These are phyloP conservation scores for Avena sativa DNA, from an alignment of 176 grass and related monocot genomes.

Conservation along the genomic window DNA sequence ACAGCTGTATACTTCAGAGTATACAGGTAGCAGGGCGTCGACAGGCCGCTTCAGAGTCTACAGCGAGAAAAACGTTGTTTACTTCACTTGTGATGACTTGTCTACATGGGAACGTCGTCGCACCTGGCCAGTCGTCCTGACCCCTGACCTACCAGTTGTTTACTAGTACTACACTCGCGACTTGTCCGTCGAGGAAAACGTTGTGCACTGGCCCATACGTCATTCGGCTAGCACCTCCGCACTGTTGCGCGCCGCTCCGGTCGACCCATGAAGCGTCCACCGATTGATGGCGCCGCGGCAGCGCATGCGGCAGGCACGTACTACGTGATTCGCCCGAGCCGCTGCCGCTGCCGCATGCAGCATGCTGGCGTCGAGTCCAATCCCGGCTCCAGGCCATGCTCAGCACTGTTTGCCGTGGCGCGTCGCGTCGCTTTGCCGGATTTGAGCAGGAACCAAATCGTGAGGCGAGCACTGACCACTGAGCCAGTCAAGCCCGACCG, in stretches of 20 bases:
- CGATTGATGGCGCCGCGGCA: not conserved
- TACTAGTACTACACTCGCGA: too few species aligned
- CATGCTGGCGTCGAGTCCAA: not conserved
- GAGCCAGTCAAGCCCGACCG: constrained; percentile 51
- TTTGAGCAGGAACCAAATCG: not conserved
- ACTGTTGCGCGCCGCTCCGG: not conserved
- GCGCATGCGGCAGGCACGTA: not conserved
- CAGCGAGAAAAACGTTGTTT: too few species aligned
- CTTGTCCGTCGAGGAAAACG: too few species aligned
- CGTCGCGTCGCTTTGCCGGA: constrained; percentile 29
- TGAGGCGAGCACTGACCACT: constrained; percentile 16
- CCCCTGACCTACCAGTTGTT: too few species aligned
- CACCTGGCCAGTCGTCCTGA: too few species aligned
- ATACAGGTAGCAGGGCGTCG: too few species aligned
- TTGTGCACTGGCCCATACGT: too few species aligned
- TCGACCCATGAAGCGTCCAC: not conserved
- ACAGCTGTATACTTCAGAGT: too few species aligned
- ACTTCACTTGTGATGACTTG: too few species aligned
- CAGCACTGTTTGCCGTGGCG: not conserved
- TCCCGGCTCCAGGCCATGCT: not conserved
- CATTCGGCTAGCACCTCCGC: too few species aligned
- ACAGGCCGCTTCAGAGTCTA: too few species aligned
- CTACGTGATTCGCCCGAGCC: not conserved
- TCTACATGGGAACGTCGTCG: too few species aligned
- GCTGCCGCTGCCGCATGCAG: not conserved